Conservation (phyloP, 2,329 filamentous ascomycete species). For the Fusarium verticillioides region DNA sequence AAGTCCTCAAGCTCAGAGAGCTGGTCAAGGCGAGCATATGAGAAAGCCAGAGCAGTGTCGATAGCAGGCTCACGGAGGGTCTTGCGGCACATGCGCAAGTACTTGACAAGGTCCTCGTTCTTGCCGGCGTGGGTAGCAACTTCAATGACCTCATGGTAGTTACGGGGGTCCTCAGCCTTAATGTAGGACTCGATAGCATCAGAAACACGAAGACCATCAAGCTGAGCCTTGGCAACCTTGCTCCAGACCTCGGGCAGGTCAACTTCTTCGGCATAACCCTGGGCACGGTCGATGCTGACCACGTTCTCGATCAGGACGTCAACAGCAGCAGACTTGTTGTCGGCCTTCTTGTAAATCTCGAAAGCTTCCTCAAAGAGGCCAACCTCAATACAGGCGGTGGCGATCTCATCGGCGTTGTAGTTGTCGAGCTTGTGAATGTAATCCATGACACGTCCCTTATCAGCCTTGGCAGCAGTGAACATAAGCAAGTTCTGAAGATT, state of each 20-base stretch:
- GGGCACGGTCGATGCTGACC: conserved; percentile 96
- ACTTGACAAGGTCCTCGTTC: conserved; percentile 97
- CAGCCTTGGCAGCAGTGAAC: conserved; percentile 95
- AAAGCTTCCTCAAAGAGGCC: conserved; percentile 97
- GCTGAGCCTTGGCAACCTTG: conserved; percentile 96
- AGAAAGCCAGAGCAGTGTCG: conserved; percentile 94
- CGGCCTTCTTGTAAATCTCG: conserved; percentile 98
- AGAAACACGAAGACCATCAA: conserved; percentile 91
- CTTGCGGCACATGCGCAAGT: conserved; percentile 95
- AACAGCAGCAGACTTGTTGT: conserved; percentile 86
- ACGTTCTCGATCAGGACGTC: conserved; percentile 95
- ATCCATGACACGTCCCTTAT: conserved; percentile 93
- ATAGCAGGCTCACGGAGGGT: conserved; percentile 92
- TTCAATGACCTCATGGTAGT: conserved; percentile 96
- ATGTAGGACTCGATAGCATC: conserved; percentile 98
- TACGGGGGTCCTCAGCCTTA: conserved; percentile 89
- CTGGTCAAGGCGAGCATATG: conserved; percentile 90
- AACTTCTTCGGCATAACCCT: conserved; percentile 94
- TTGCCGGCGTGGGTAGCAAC: conserved; percentile 95
- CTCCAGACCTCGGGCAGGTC: conserved; percentile 97
- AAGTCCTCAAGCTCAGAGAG: conserved; percentile 96
- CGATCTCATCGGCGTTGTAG: conserved; percentile 93
- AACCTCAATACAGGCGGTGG: conserved; percentile 91
- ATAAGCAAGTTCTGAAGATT: conserved; percentile 96
- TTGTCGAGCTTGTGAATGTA: conserved; percentile 93